A percentile compares a stretch with the other conserved stretches of the same genome.
Conservation (phyloP, 2,329 filamentous ascomycete species). For the Calycina marina region DNA sequence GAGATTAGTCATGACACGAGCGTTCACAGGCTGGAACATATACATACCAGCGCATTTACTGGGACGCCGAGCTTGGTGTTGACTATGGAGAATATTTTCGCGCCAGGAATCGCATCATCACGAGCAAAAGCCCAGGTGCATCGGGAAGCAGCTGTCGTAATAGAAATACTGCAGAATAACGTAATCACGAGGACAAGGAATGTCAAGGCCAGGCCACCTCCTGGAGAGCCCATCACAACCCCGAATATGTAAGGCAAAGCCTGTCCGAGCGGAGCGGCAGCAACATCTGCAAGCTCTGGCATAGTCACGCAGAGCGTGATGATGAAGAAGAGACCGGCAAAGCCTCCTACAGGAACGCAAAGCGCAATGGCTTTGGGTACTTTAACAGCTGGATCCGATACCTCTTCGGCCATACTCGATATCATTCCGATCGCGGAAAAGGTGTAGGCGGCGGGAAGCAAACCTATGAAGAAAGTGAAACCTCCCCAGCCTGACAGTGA, state of each 20-base stretch:
- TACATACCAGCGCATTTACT: conserved; percentile 48
- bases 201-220: conserved; percentile 31
- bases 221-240: conserved; percentile 32
- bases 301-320: conserved; percentile 35
- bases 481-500: conserved; percentile 40
- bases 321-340: conserved; percentile 35
- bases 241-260: conserved; percentile 36
- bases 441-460: conserved; percentile 42
- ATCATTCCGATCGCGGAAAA: conserved; percentile 49
- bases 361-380: conserved; percentile 32
- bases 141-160: conserved; percentile 36
- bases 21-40: no score
- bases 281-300: conserved; percentile 30
- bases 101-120: conserved; percentile 52
- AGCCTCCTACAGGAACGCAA: conserved; percentile 32
- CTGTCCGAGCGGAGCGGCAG: conserved; percentile 30
- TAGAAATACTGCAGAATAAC: conserved; percentile 37
- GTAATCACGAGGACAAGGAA: conserved; percentile 34
- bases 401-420: conserved; percentile 47
- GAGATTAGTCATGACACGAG: no score
- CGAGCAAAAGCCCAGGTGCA: conserved; percentile 56
- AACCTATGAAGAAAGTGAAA: conserved; percentile 48
- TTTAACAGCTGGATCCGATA: conserved; percentile 33
- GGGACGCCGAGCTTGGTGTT: conserved; percentile 47
- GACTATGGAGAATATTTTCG: conserved; percentile 43